Conservation (phyloP, 257 asterid genomes). For the Knoxia roxburghii region DNA sequence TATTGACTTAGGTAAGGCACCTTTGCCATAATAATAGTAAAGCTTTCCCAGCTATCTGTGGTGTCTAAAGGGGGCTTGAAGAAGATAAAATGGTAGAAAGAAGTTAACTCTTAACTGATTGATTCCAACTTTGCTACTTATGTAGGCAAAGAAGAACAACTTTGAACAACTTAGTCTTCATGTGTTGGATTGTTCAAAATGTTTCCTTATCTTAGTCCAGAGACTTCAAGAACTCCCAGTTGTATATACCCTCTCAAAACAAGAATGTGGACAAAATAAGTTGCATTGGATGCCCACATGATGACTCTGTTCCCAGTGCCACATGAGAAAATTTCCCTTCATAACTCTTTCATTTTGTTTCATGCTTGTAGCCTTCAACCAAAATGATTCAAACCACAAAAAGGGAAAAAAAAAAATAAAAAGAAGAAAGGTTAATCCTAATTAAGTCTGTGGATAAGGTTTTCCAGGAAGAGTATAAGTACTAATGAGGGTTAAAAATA, state of each 20-base stretch:
- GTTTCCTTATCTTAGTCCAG: constrained; percentile 3
- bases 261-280: constrained; percentile 11
- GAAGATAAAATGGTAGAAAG: neutral
- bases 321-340: neutral
- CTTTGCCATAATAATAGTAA: neutral
- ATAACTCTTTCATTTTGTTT: neutral
- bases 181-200: constrained; percentile 4
- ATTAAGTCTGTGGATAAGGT: too few species aligned
- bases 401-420: too few species aligned
- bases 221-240: constrained; percentile 13
- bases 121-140: neutral
- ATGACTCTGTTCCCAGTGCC: neutral
- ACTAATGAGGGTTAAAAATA: too few species aligned
- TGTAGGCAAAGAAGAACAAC: neutral
- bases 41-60: neutral
- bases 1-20: neutral
- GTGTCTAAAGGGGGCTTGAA: neutral
- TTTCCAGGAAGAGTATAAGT: too few species aligned
- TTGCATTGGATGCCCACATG: constrained; percentile 11
- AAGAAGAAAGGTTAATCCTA: too few species aligned
- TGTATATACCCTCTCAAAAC: neutral
- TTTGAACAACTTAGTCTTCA: too few species aligned
- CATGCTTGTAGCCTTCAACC: neutral
- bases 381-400: neutral
- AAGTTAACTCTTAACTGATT: neutral